Base-by-base conservation (phyloP, 2,329 filamentous ascomycete genomes). In the Aspergillus phoenicis region DNA sequence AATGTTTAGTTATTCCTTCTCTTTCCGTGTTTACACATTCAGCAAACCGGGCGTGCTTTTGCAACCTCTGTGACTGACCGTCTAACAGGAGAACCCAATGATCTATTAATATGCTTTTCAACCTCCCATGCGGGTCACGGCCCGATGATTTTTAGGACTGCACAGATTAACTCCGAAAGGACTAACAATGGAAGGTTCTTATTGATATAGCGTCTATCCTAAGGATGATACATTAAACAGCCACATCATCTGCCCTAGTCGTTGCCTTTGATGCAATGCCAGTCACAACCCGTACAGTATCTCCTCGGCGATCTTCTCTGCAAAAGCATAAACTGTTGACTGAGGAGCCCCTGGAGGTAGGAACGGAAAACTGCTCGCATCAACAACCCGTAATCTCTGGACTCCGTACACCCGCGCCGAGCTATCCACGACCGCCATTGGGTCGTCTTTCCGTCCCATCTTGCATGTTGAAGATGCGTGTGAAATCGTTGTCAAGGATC, bases 311-410 rank as follows among this genome's bases (percentile, higher is more conserved):
- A 78, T 74, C 63, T 79, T 80, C 65, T 79, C 77, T 0, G 76
- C 77, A 22, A 79, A 62, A 51, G 71, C 71, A 69, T 78, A 80
- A 20, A 77, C 63, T 5, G 72, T 72, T 13, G 69, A 65, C 66
- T 75, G 71, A 3, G 76, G 75, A 68, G 78, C 75, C 6, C 76
- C 78, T 2, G 77, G 77, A 4, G 74, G 70, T 24, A 77, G 47
- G 11, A 77, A 54, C 0, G 75, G 72, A 41, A 78, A 75, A 5
- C 64, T 59, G 49, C 68, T 72, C 1, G 73, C 72, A 63, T 78
- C 75, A 4, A 76, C 73, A 7, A 77, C 74, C 4, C 75, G 61
- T 52, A 77, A 60, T 11, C 68, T 62, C 15, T 66, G 28, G 10
- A 74, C 71, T 4, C 75, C 75, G 52, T 65, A 68, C 4, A 74